Evolutionary conservation across 2,329 filamentous ascomycete species (phyloP).

Genomic region (Zasmidium angulare): DNA sequence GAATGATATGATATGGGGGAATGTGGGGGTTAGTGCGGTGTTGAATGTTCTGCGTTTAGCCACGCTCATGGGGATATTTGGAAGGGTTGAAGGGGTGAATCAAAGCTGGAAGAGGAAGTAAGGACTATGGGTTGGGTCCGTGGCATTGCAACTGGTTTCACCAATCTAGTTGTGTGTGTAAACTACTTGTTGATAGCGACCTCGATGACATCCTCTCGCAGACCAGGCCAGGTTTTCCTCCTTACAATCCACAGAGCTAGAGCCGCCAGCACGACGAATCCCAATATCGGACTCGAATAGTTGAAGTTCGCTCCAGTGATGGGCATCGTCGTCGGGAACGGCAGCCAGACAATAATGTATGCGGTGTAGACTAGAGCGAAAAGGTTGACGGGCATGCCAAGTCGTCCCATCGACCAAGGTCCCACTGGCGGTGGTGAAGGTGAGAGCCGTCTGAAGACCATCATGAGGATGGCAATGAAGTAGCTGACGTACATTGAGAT

Average conservation of each 20-base stretch:
- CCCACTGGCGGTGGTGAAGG: conserved; percentile 15
- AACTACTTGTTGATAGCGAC: conserved; percentile 14
- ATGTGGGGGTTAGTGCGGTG: conserved; percentile 15
- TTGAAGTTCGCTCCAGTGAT: conserved; percentile 26
- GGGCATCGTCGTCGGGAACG: conserved; percentile 25
- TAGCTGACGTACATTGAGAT: conserved; percentile 28
- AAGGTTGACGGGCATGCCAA: conserved; percentile 24
- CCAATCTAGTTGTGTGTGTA: neutral
- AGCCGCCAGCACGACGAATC: conserved; percentile 22
- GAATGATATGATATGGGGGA: conserved; percentile 23
- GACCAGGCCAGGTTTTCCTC: conserved; percentile 23
- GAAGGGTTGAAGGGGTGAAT: conserved; percentile 2
- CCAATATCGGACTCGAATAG: conserved; percentile 26
- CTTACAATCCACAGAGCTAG: conserved; percentile 19
- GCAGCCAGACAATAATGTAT: conserved; percentile 27
- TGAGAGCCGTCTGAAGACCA: conserved; percentile 15
- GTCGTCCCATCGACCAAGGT: conserved; percentile 23
- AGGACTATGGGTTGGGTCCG: neutral
- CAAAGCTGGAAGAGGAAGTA: neutral
- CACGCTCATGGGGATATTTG: conserved; percentile 17
- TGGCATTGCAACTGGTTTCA: too few species aligned
- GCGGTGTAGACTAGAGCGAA: conserved; percentile 26
- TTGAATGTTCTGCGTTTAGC: conserved; percentile 17
- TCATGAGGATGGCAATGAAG: conserved; percentile 27
- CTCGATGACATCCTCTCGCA: conserved; percentile 24